These are phyloP conservation scores for Solanum neorickii DNA, from an alignment of 257 asterid species.

Conservation along the genomic window DNA sequence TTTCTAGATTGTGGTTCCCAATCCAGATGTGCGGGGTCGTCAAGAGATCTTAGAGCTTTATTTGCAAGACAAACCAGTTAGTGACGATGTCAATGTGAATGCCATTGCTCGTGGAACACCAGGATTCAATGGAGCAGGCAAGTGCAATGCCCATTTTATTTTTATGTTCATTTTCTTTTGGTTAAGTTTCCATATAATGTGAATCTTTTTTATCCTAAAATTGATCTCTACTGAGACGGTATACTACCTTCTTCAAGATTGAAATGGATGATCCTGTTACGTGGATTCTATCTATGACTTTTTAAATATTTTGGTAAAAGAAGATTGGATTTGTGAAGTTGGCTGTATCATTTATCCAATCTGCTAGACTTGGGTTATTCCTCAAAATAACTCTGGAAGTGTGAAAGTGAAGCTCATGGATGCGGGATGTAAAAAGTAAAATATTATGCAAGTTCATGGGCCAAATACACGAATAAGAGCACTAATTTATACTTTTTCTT, in stretches of 20 bases:
- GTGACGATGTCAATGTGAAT: slow-evolving; percentile 70
- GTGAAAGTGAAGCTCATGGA: neutral
- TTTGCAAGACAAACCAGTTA: slow-evolving; percentile 83
- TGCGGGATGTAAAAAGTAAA: neutral
- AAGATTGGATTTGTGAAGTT: neutral
- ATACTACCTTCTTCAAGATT: neutral
- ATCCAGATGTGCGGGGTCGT: slow-evolving; percentile 94
- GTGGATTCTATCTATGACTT: neutral
- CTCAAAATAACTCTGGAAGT: neutral
- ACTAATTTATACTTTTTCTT: neutral
- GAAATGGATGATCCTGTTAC: neutral
- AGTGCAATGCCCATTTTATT: slow-evolving; percentile 1
- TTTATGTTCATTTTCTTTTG: neutral
- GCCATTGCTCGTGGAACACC: slow-evolving; percentile 98
- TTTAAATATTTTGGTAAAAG: neutral
- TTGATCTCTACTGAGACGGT: neutral
- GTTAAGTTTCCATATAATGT: neutral
- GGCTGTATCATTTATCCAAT: neutral
- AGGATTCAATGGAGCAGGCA: slow-evolving; percentile 98
- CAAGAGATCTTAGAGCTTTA: slow-evolving; percentile 87
- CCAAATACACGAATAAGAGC: neutral
- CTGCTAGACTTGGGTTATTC: neutral
- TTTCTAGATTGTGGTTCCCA: slow-evolving; percentile 74
- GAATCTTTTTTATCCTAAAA: neutral
- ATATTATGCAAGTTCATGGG: neutral